Evolutionary conservation across 2,329 filamentous ascomycete genomes (phyloP).

Genomic region (Clarireedia hainanense): DNA sequence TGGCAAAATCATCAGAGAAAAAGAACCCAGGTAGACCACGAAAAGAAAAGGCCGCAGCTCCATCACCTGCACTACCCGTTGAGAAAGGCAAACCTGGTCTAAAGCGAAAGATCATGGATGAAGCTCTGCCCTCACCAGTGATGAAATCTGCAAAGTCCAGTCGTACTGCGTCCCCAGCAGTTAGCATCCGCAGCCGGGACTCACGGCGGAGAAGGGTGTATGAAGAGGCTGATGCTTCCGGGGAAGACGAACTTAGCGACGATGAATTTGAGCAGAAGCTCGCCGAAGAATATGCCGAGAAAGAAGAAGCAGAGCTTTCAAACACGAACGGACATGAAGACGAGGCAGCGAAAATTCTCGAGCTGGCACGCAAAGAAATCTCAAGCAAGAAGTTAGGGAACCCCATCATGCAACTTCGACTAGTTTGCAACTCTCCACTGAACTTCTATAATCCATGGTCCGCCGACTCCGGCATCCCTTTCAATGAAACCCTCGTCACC

Average conservation of each 20-base stretch:
- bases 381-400: constrained; percentile 87
- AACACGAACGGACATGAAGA: constrained; percentile 40
- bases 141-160: constrained; percentile 70
- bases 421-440: constrained; percentile 89
- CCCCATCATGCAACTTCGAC: constrained; percentile 80
- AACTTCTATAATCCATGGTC: constrained; percentile 95
- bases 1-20: constrained; percentile 15
- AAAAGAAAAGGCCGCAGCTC: neutral
- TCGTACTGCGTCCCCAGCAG: constrained; percentile 62
- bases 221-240: constrained; percentile 49
- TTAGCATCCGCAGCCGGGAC: constrained; percentile 32
- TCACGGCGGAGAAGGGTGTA: constrained; percentile 39
- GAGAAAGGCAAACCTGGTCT: constrained; percentile 32
- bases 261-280: constrained; percentile 76
- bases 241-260: constrained; percentile 63
- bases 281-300: constrained; percentile 49
- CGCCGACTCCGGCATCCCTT: constrained; percentile 44
- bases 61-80: neutral
- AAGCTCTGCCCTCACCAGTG: constrained; percentile 35
- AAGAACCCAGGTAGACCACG: neutral
- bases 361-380: constrained; percentile 80
- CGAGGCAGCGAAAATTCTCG: constrained; percentile 58
- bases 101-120: constrained; percentile 47
- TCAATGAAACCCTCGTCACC: constrained; percentile 77
- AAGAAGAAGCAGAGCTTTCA: constrained; percentile 46